Percentiles rank a stretch among this genome's conserved stretches.
Evolutionary conservation across 352 stramenopile genomes (phyloP).

Genomic region (Phytophthora citrophthora): DNA sequence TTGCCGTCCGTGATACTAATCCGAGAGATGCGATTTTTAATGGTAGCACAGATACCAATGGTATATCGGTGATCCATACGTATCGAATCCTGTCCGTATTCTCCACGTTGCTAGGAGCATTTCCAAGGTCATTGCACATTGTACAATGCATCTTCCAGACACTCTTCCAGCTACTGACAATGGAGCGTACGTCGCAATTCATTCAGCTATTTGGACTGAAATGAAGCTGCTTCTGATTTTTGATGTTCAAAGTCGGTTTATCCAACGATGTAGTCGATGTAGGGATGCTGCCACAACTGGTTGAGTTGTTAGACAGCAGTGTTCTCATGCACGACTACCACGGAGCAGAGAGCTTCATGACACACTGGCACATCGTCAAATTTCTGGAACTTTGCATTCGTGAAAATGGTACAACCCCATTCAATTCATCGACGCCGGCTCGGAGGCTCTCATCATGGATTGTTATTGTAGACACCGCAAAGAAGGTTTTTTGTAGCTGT

Average conservation of each 20-base stretch:
- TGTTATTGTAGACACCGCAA: slow-evolving; percentile 38
- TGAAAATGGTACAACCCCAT: slow-evolving; percentile 29
- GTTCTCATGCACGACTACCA: slow-evolving; percentile 27
- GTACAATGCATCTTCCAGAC: slow-evolving; percentile 39
- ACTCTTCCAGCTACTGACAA: slow-evolving; percentile 53
- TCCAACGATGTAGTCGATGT: slow-evolving; percentile 33
- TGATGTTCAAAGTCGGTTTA: slow-evolving; percentile 13
- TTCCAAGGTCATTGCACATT: slow-evolving; percentile 22
- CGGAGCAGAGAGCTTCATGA: slow-evolving; percentile 26
- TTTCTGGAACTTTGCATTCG: slow-evolving; percentile 53
- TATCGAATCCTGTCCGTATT: slow-evolving; percentile 34
- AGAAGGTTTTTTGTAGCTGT: slow-evolving; percentile 50
- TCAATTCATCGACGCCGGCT: not conserved
- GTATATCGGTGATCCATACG: slow-evolving; percentile 30
- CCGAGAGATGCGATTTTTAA: not conserved
- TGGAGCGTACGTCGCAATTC: slow-evolving; percentile 33
- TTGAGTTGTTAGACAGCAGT: slow-evolving; percentile 43
- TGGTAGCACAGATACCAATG: slow-evolving; percentile 29
- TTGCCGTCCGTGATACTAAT: no score
- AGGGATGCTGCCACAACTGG: slow-evolving; percentile 40
- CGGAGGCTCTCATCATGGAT: no score
- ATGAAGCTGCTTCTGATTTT: no score
- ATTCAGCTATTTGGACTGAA: no score
- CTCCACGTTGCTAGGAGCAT: slow-evolving; percentile 30
- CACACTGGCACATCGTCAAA: slow-evolving; percentile 64